phyloP scores from a whole-genome alignment of 2,329 filamentous ascomycete species.

The Clonostachys sp. region DNA sequence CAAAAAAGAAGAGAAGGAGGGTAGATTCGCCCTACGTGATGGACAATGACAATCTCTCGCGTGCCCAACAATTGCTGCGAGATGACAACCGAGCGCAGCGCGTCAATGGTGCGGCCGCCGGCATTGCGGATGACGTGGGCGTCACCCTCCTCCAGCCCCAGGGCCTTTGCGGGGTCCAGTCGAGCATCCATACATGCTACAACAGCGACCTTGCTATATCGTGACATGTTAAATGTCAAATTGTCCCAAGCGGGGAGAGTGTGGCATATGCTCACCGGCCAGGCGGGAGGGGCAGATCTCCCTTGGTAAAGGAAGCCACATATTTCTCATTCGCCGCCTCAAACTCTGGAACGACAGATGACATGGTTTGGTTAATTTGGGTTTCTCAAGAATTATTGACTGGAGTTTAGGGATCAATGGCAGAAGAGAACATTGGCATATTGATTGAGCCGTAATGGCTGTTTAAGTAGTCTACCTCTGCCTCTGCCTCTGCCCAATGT shows the following conservation, averaged over 20 bases:
- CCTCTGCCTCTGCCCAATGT: too few relatives aligned
- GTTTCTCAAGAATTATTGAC: too few relatives aligned
- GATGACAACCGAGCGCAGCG: slow-evolving; percentile 70
- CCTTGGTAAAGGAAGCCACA: slow-evolving; percentile 61
- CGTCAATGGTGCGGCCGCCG: slow-evolving; percentile 62
- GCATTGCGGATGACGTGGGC: slow-evolving; percentile 78
- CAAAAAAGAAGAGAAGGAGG: not conserved
- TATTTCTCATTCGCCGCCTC: slow-evolving; percentile 43
- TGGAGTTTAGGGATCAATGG: too few relatives aligned
- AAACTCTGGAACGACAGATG: slow-evolving; percentile 13
- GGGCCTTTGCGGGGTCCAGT: slow-evolving; percentile 61
- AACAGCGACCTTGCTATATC: slow-evolving; percentile 22
- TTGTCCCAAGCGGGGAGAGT: not conserved
- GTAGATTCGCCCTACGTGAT: slow-evolving; percentile 39
- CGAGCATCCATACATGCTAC: slow-evolving; percentile 83
- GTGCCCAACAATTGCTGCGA: slow-evolving; percentile 77
- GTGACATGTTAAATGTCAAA: not conserved
- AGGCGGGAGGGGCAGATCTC: slow-evolving; percentile 62
- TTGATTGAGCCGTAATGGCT: too few relatives aligned
- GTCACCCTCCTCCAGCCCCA: slow-evolving; percentile 68
- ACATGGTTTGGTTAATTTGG: too few relatives aligned
- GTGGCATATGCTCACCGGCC: slow-evolving; percentile 30
- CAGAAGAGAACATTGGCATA: too few relatives aligned
- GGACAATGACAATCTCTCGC: slow-evolving; percentile 67
- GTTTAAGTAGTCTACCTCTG: too few relatives aligned